Base-by-base conservation (phyloP, 371 early-diverging fungal genomes). In the Rhizopus stolonifer region DNA sequence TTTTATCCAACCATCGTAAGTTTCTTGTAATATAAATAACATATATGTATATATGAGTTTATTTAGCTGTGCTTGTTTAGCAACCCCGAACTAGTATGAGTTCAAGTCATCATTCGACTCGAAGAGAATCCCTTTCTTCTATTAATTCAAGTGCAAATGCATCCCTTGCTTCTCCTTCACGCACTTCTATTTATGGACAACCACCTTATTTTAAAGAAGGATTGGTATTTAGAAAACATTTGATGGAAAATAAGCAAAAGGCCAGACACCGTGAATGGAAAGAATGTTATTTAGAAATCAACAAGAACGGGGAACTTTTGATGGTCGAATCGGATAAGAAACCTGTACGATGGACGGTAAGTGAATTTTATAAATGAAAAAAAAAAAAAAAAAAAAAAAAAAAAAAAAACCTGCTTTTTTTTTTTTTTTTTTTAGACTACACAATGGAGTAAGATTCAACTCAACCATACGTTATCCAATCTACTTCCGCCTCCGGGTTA, bases 251-350 rank as follows among this genome's bases (percentile, higher is more conserved):
- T 7, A 79, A 81, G 36, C 83, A 83, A 47, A 88, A 89, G 67
- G 91, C 96, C 2, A 77, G 81, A 25, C 77, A 89, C 54, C 82
- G 95, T 3, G 80, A 82, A 31, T 96, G 96, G 96, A 89, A 86
- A 60, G 82, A 91, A 23, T 87, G 91, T 59, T 86, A 84, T 36
- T 79, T 89, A 15, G 81, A 90, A 2, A 76, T 87, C 1, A 88
- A 85, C 32, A 25, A 43, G 15, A 82, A 84, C 15, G 93, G 90
- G 8, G 88, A 91, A 32, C 74, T 94, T 4, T 76, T 79, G 21
- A 88, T 93, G 88, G 91, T 86, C 69, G 80, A 83, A 52, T 69
- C 87, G 42, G 91, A 90, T 29, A 29, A 29, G 31, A 4, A 29
- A 29, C 4, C 7, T 29, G 31, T 29, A 29, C 31, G 31, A 29